Base-by-base conservation (phyloP, 2,329 filamentous ascomycete species). In the Fusarium poae region DNA sequence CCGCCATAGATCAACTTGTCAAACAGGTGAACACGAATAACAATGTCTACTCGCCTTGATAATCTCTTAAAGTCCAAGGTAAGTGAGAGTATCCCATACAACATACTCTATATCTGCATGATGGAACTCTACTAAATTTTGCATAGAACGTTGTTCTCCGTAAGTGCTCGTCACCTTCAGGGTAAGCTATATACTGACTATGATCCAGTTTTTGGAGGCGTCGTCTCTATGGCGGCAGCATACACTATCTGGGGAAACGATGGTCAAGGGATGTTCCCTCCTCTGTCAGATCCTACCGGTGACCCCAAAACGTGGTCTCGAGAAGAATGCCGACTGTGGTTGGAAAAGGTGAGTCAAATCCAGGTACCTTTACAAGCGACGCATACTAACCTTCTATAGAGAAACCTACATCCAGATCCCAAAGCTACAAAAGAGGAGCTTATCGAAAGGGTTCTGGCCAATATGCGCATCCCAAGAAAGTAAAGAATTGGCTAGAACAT, bases 171-270 rank as follows among this genome's bases (percentile, higher is more conserved):
- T 44, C 6, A n/a, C 34, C 64, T 72, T 54, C 51, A 73, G 67
- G 73, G 72, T 74, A 72, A 59, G 40, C 20, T 20, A 27, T 15
- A n/a, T 48, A 23, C 32, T 20, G 59, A 45, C 57, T 70, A 40
- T 73, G 25, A 18, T 1, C 25, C 39, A 73, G 71, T 63, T 23
- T 71, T 71, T 42, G 61, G 65, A 42, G 68, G 61, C 29, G 55
- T 64, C 32, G 70, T 72, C 23, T 63, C 55, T 13, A 58, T 57
- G 55, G 55, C 60, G 74, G 73, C 81, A 90, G 92, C 90, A 20
- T 97, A 97, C 77, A 89, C 91, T 6, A 95, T 97, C 73, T 97
- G 92, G 90, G 93, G 93, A 58, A 86, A 63, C 8, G 65, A 70
- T 48, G 65, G 65, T 6, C 54, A 88, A 54, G 93, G 95, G 67